Base-by-base conservation (phyloP, 2,329 filamentous ascomycete genomes). In the Alternaria ethzedia region DNA sequence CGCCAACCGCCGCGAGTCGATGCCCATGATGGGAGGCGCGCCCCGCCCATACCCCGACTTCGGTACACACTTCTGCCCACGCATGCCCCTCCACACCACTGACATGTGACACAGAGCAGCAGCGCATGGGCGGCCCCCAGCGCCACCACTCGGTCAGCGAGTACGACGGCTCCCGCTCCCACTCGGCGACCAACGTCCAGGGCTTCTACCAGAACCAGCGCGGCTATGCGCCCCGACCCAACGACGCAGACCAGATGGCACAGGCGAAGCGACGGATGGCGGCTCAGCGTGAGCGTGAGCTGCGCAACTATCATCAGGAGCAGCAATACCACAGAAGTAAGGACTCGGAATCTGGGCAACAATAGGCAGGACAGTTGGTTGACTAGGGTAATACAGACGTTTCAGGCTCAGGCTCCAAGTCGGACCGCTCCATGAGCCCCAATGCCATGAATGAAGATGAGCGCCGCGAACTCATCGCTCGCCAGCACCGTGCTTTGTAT, bases 241-340 rank as follows among this genome's bases (percentile, higher is more conserved):
- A 87, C 86, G 96, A 98, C 85, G 93, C 94, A 82, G 96, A 98
- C 85, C 94, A 97, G 85, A 93, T 97, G 89, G 93, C 97, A 87
- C 96, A 98, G 89, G 94, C 94, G 77, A 98, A 98, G 88, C 93
- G 96, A 86, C 92, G 95, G 86, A 96, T 98, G 93, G 96, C 96
- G 78, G 96, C 96, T 82, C 96, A 98, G 85, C 93, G 96, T 83
- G 96, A 99, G 87, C 92, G 95, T 83, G 96, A 99, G 86, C 90
- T 99, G 83, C 93, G 96, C 83, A 99, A 98, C 85, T 97, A 98
- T 85, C 96, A 99, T 85, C 96, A 97, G 85, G 96, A 99, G 89
- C 96, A 99, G 89, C 96, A 99, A 89, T 98, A 97, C 85, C 97
- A 98, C 87, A 91, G 95, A 93, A 97, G 96, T 98, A 93, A 89